Evolutionary conservation across 164 flowering plant genomes (phyloP), one percentile per base, ranked within the genome.

Genomic region (Kalanchoe fedtschenkoi): DNA sequence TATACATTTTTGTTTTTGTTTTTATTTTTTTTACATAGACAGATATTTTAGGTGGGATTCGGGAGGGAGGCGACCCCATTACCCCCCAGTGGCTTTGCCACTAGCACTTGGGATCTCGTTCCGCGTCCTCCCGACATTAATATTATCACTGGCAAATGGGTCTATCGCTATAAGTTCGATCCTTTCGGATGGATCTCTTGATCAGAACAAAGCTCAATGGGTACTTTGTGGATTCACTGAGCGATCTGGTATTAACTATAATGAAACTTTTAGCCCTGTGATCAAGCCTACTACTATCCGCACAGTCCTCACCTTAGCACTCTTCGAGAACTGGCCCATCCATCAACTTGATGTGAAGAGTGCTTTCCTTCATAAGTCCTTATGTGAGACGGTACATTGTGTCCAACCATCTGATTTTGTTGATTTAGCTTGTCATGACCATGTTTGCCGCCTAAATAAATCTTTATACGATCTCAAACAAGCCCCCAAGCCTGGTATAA

Each of bases 401-500:
- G 19, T 22, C 19, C 64, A 62, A 62, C 64, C 53, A 16, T 6
- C 33, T 13, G 64, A 37, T 29, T 62, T 62, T 32, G 46, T 35
- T 15, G 64, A 39, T 16, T 22, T 6, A 10, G 3, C 21, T 28
- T 5, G 2, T 19, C 34, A n/a, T 10, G 26, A 32, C 7, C 34
- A 62, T 26, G 64, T 62, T 0, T 58, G 39, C 15, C 41, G 43
- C 6, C 24, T 60, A 34, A 24, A 19, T 1, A 60, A 60, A 37
- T 30, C 62, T 0, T 19, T 60, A 19, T 60, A 60, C 24, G 62
- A 29, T 3, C 46, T 37, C 0, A 60, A 60, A 39, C 62, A 60
- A 35, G 62, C 62, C 10, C 46, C 62, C 29, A 29, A 10, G 46
- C 62, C 5, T 62, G 55, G 64, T 62, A 24, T 30, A 39, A n/a